phyloP scores from a whole-genome alignment of 495 filamentous ascomycete species.

The Lindgomyces ingoldianus region DNA sequence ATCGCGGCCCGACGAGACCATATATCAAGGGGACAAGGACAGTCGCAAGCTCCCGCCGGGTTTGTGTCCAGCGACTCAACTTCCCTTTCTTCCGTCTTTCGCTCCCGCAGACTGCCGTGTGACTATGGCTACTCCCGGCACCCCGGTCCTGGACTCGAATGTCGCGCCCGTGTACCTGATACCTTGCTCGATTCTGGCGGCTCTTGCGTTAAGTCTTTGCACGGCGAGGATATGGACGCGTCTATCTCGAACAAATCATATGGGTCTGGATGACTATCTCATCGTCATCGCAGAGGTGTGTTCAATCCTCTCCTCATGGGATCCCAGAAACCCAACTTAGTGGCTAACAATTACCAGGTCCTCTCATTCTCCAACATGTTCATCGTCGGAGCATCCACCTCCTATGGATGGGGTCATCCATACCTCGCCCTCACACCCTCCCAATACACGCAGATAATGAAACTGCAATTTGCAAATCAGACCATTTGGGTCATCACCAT shows the following conservation, averaged over 20 bases:
- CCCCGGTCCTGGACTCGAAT: not conserved
- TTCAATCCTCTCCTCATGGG: not conserved
- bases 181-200: not conserved
- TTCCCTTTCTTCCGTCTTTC: no score
- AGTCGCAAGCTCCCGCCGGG: no score
- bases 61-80: no score
- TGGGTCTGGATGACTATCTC: conserved; percentile 19
- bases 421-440: not conserved
- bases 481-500: conserved; percentile 18
- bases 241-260: not conserved
- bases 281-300: conserved; percentile 10
- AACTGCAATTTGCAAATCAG: conserved; percentile 24
- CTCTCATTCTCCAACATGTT: conserved; percentile 10
- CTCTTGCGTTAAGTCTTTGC: conserved; percentile 3
- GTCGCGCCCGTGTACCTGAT: not conserved
- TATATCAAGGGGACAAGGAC: no score
- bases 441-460: conserved; percentile 3
- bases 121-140: not conserved
- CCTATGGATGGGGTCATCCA: conserved; percentile 14
- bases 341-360: conserved; percentile 1
- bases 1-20: no score
- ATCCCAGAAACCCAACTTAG: not conserved
- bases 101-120: no score
- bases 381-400: conserved; percentile 1
- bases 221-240: conserved; percentile 8